Evolutionary conservation across 805 yeast species (phyloP), one percentile per base, ranked within the genome.

Genomic region (Kodamaea kaohsiungensis): DNA sequence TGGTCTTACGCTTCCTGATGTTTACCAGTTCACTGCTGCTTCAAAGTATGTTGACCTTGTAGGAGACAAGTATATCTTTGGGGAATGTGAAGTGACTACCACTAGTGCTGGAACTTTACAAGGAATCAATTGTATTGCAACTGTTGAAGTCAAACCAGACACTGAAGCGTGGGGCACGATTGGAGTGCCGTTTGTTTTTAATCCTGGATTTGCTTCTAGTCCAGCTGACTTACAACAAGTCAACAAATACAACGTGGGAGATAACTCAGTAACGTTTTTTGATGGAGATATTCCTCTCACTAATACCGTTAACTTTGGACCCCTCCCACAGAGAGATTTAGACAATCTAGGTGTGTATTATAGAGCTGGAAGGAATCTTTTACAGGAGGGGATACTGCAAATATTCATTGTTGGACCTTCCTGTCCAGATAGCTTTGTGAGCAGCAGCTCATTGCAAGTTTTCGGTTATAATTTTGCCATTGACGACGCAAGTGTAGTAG

Each of bases 161-260:
- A 59, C 61, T 12, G 35, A 18, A 15, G 68, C 58, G 10, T 49
- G 49, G 17, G 72, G 72, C 10, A 46, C 59, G 3, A 52, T 61
- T 19, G 18, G 50, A 5, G 30, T 52, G 16, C 51, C 56, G 10
- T 39, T 53, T 22, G 48, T 64, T 9, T 67, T 65, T 52, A 64
- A 61, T 27, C 51, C 56, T 46, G 67, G 66, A 42, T 56, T 59
- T 13, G 57, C 60, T 2, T 56, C 54, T 5, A 47, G 33, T 8
- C 16, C 51, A 10, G 38, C 55, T 22, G 57, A 60, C 37, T 18
- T 55, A 9, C 33, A 30, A 5, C 57, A 49, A 15, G 56, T 61
- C 3, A 13, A n/a, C 10, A 17, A 17, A 5, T 60, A 50, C 46
- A 37, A 13, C 1, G 43, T 49, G 2, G 63, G 63, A 13, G n/a